These are phyloP conservation scores for Talaromyces borbonicus DNA, from an alignment of 495 filamentous ascomycete species.

Conservation along the genomic window DNA sequence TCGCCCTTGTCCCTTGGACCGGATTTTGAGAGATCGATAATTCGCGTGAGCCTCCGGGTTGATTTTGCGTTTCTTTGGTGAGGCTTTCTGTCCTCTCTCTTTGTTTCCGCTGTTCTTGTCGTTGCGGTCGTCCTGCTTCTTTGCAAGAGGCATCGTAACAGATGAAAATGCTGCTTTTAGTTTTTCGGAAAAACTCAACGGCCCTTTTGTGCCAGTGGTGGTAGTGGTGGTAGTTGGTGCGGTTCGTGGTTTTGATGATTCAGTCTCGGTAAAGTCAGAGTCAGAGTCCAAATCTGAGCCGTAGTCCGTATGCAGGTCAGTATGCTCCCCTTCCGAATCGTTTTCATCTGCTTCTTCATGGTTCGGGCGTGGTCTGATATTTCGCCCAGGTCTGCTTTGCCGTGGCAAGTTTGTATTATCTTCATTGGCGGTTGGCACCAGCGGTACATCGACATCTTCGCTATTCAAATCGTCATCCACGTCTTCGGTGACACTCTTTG, in stretches of 20 bases:
- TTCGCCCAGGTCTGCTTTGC: no score
- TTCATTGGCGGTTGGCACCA: no score
- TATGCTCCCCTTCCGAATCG: conserved; percentile 3
- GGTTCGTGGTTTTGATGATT: conserved; percentile 4
- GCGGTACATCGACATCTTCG: conserved; percentile 21
- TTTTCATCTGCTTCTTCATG: background rate
- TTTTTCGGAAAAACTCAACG: conserved; percentile 32
- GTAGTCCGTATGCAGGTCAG: conserved; percentile 15
- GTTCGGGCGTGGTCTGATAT: no score
- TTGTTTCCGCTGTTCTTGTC: conserved; percentile 18
- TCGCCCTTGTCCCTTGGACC: conserved; percentile 1
- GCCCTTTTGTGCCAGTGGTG: conserved; percentile 7
- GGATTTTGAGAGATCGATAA: conserved; percentile 12
- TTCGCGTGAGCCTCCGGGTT: conserved; percentile 54
- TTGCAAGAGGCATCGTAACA: conserved; percentile 18
- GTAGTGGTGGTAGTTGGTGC: background rate
- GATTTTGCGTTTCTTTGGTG: conserved; percentile 54
- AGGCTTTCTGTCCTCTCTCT: conserved; percentile 25
- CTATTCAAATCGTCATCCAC: conserved; percentile 16
- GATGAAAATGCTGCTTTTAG: conserved; percentile 33
- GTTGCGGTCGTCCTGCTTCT: conserved; percentile 21
- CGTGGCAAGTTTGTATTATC: background rate
- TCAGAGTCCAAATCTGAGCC: conserved; percentile 19
- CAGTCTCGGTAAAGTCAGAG: conserved; percentile 24
- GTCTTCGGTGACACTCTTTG: conserved; percentile 20